Evolutionary conservation across 2,329 filamentous ascomycete genomes (phyloP).

Genomic region (Chrysoporthe deuterocubensis): DNA sequence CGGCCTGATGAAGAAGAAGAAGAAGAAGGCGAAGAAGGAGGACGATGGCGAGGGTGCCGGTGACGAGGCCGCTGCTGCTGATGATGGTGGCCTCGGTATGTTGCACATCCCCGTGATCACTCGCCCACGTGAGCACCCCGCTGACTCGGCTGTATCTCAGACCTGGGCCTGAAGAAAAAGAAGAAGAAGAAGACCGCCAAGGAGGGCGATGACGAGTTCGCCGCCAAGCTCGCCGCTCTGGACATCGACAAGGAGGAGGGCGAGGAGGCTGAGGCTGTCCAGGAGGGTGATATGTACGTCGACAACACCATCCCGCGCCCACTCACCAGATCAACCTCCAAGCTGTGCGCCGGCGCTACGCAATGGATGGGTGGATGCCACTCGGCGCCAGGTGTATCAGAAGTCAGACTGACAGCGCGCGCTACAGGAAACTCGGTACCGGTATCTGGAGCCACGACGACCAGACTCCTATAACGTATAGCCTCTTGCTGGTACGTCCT

Average conservation of each 20-base stretch:
- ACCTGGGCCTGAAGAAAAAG: constrained; percentile 61
- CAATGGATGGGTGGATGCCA: neutral
- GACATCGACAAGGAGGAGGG: constrained; percentile 67
- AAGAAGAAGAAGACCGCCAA: constrained; percentile 82
- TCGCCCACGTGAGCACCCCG: neutral
- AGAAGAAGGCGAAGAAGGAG: constrained; percentile 64
- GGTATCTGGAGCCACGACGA: constrained; percentile 89
- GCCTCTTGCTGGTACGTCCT: constrained; percentile 68
- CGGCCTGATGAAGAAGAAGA: constrained; percentile 75
- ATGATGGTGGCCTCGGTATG: constrained; percentile 39
- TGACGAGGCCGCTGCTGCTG: constrained; percentile 47
- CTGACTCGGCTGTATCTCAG: constrained; percentile 43
- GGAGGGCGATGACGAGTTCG: constrained; percentile 60
- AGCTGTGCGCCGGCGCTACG: neutral
- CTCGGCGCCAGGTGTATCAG: neutral
- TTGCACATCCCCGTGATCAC: constrained; percentile 1
- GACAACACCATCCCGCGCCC: constrained; percentile 40
- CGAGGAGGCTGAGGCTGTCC: constrained; percentile 51
- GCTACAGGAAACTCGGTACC: constrained; percentile 60
- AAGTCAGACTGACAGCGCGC: constrained; percentile 1
- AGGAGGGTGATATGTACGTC: constrained; percentile 75
- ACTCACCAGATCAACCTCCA: neutral
- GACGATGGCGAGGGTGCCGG: constrained; percentile 59
- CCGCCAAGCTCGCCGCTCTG: constrained; percentile 64
- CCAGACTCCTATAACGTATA: constrained; percentile 79